A percentile compares a stretch with the other conserved stretches of the same genome.
These are phyloP conservation scores for Coccomyxa sp. DNA, from an alignment of 139 green algal species.

Conservation along the genomic window DNA sequence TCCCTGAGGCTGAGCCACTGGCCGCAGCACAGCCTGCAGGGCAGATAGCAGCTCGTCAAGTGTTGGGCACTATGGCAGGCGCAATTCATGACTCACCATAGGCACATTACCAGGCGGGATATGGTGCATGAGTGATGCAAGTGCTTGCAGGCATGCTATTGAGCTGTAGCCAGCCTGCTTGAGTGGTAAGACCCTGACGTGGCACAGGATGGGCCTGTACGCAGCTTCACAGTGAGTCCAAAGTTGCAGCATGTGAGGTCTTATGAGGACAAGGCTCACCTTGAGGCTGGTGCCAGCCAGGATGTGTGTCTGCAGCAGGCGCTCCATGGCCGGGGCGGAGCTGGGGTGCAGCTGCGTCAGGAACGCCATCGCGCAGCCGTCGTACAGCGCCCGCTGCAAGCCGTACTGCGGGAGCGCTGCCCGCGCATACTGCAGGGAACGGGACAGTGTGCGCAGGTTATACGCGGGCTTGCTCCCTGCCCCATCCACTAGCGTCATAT, in stretches of 20 bases:
- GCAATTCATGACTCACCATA: neutral
- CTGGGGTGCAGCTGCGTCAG: conserved; percentile 72
- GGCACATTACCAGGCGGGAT: too few species aligned
- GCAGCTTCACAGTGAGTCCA: too few species aligned
- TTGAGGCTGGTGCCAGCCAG: conserved; percentile 52
- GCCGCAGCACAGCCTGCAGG: conserved; percentile 44
- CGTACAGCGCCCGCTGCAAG: conserved; percentile 79
- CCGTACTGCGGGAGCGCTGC: conserved; percentile 75
- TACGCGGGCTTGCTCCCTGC: conserved; percentile 84
- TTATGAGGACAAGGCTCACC: conserved; percentile 25
- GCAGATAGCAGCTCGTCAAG: neutral
- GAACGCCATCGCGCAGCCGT: conserved; percentile 95
- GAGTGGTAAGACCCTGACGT: too few species aligned
- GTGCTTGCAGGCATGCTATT: too few species aligned
- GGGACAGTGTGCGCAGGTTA: conserved; percentile 89
- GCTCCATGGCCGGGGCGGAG: conserved; percentile 50
- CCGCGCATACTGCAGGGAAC: conserved; percentile 85
- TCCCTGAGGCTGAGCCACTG: conserved; percentile 29
- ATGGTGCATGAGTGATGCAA: too few species aligned
- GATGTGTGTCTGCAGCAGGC: conserved; percentile 63
- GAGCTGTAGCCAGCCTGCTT: too few species aligned
- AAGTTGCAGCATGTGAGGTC: too few species aligned
- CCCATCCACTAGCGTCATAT: conserved; percentile 69
- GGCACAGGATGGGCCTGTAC: too few species aligned
- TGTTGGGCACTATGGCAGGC: neutral